These are phyloP conservation scores for Gonium pectorale DNA, from an alignment of 139 green algal genomes.

Conservation along the genomic window DNA sequence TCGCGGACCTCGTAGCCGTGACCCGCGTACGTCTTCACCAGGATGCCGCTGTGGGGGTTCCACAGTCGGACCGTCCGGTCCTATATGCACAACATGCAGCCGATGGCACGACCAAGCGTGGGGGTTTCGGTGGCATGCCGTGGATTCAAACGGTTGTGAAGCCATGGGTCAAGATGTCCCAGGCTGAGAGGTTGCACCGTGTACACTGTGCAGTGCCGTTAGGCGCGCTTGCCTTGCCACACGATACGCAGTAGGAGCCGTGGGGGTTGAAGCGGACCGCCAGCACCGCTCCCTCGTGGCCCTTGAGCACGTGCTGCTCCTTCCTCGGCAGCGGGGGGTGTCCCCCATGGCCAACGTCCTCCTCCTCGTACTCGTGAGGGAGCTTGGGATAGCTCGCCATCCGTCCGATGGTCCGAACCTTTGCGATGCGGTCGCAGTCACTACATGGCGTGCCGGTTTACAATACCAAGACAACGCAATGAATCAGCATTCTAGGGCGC, in stretches of 20 bases:
- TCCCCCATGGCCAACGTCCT: not conserved
- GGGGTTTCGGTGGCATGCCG: no score
- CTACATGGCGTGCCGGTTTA: no score
- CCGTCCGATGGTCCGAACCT: no score
- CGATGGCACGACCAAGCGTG: no score
- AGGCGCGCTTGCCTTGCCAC: conserved; percentile 85
- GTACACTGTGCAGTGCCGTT: no score
- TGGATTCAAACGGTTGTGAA: no score
- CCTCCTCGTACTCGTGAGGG: conserved; percentile 55
- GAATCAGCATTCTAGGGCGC: no score
- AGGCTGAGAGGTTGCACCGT: no score
- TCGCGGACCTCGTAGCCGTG: conserved; percentile 94
- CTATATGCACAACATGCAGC: no score
- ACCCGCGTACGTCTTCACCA: conserved; percentile 88
- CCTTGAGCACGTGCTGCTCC: conserved; percentile 61
- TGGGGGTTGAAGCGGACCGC: conserved; percentile 86
- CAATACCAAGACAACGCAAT: no score
- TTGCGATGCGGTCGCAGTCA: no score
- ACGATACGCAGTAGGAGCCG: conserved; percentile 88
- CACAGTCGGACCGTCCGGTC: conserved; percentile 88
- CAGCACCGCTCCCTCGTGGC: conserved; percentile 88
- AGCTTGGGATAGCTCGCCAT: conserved; percentile 46
- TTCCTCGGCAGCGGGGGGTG: conserved; percentile 44
- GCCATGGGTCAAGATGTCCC: no score
- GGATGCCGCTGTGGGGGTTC: conserved; percentile 85